Base-by-base conservation (phyloP, 2,329 filamentous ascomycete species). In the Cadophora gregata region DNA sequence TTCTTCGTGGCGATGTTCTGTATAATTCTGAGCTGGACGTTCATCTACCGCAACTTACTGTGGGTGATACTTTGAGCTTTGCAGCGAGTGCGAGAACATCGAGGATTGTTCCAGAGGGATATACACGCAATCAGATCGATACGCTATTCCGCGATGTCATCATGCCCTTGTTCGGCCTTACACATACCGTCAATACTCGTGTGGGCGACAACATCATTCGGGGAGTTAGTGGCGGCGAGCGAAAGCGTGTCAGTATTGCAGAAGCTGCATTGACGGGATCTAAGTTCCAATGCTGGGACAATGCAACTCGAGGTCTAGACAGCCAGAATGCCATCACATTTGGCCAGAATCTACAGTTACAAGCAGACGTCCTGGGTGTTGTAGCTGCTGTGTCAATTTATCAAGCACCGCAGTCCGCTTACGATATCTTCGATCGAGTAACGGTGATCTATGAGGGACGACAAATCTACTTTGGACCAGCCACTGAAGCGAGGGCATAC, bases 191-290 rank as follows among this genome's bases (percentile, higher is more conserved):
- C 73, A 84, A 88, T 66, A 93, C 90, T 16, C 89, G 88, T 71
- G 89, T 94, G 7, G 91, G 91, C 16, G 88, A 92, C 67, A 89
- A 92, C 71, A 87, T 90, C 56, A 83, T 93, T 14, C 86, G 71
- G 36, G 91, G 91, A 53, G 85, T 91, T 0, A 88, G 85, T 5
- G 89, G 89, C 25, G 88, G 89, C 33, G 89, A 92, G 75, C 82
- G 89, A 64, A 93, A 96, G 80, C 88, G 93, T 75, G 92, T 95
- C 3, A 91, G 88, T 24, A 93, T 95, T 69, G 91, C 90, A 0
- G 92, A 95, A 77, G 92, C 91, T 68, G 84, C 85, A 0, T 84
- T 84, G 21, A 81, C 80, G 0, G 77, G 80, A 16, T 85, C 87
- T 1, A 87, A 84, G 48, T 81, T 86, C 1, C 89, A 92, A 76